Percentiles rank a stretch among this genome's conserved stretches.
Evolutionary conservation across 2,329 filamentous ascomycete species (phyloP).

Genomic region (Diaporthe sp.): DNA sequence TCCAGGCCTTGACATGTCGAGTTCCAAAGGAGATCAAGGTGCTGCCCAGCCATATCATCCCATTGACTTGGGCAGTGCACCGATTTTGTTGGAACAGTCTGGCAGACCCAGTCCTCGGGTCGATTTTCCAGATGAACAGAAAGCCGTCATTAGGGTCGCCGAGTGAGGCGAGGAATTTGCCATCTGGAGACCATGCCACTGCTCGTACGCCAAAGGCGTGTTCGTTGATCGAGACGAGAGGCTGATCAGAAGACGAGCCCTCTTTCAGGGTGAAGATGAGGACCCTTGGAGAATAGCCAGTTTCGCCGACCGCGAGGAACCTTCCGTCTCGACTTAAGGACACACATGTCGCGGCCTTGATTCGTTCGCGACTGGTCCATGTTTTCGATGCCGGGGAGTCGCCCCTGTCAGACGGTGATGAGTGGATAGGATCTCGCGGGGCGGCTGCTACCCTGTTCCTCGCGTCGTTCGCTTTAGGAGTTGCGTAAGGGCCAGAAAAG

Average conservation of each 20-base stretch:
- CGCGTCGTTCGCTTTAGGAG: conserved; percentile 74
- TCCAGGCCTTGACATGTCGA: conserved; percentile 76
- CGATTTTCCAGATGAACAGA: conserved; percentile 90
- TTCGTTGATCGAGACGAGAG: conserved; percentile 87
- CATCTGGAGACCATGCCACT: conserved; percentile 90
- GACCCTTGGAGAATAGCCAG: conserved; percentile 91
- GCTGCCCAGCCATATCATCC: conserved; percentile 91
- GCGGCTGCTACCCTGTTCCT: conserved; percentile 66
- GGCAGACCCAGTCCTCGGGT: conserved; percentile 83
- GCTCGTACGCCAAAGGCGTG: conserved; percentile 91
- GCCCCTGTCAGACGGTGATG: conserved; percentile 60
- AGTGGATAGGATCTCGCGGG: conserved; percentile 62
- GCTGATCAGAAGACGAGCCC: conserved; percentile 81
- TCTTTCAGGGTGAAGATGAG: conserved; percentile 90
- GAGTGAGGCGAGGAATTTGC: conserved; percentile 87
- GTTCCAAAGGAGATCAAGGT: conserved; percentile 88
- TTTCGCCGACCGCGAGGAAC: conserved; percentile 93
- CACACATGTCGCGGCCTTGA: conserved; percentile 94
- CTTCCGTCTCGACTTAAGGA: conserved; percentile 88
- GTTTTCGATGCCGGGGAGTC: conserved; percentile 78
- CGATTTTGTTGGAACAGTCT: conserved; percentile 88
- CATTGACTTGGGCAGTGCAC: conserved; percentile 87
- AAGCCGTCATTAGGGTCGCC: conserved; percentile 94
- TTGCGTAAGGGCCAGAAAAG: conserved; percentile 64
- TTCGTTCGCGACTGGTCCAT: conserved; percentile 90